These are phyloP conservation scores for Yamadazyma spencermartinsiae DNA, from an alignment of 1,139 yeast species.

Conservation along the genomic window DNA sequence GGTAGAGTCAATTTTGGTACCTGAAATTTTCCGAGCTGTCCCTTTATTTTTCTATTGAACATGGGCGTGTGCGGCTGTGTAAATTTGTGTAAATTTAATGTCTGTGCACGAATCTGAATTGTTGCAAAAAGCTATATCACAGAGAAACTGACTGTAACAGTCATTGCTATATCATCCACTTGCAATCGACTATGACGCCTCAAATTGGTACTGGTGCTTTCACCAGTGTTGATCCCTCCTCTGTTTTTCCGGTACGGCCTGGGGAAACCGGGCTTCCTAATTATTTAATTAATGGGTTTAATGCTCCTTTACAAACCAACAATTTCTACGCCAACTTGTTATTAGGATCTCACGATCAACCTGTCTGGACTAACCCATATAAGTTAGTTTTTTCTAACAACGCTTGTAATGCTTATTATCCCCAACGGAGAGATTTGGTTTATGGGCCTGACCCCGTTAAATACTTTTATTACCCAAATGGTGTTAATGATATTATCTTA, in stretches of 20 bases:
- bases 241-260: constrained; percentile 40
- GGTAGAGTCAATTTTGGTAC: too few relatives aligned
- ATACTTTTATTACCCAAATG: constrained; percentile 31
- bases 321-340: constrained; percentile 76
- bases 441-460: constrained; percentile 61
- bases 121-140: constrained; percentile 1
- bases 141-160: not conserved
- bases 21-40: too few relatives aligned
- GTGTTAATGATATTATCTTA: constrained; percentile 24
- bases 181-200: constrained; percentile 6
- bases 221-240: constrained; percentile 44
- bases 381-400: constrained; percentile 45
- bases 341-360: constrained; percentile 57
- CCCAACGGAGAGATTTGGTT: constrained; percentile 51
- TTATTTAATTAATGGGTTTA: constrained; percentile 29
- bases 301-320: constrained; percentile 63
- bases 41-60: too few relatives aligned
- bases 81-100: not conserved
- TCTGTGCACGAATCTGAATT: not conserved
- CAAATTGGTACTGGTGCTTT: constrained; percentile 40
- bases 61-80: not conserved
- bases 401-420: constrained; percentile 60
- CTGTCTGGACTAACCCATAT: constrained; percentile 75
- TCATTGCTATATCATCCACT: too few relatives aligned
- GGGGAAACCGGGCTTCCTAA: constrained; percentile 41